Base-by-base conservation (phyloP, 176 grass and related monocot species). In the Carex parvula region DNA sequence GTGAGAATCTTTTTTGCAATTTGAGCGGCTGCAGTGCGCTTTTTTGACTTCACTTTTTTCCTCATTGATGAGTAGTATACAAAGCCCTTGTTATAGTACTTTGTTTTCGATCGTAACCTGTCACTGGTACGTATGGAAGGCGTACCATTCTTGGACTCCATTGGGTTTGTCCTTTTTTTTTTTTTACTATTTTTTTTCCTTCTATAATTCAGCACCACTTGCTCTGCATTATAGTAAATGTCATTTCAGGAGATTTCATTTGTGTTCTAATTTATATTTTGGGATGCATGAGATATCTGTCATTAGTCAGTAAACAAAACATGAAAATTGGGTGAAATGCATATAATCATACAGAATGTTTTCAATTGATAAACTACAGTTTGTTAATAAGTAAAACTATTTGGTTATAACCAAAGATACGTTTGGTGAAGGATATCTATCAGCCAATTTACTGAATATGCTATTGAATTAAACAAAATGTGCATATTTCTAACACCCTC, bases 41-140 rank as follows among this genome's bases (percentile, higher is more conserved):
- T 99, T 89, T 96, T 99, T 1, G 94, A 82, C 60, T 95, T 95
- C 15, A 96, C 84, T 87, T 93, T 99, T 89, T 96, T 99, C 82
- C 87, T 89, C 74, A 99, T 92, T 33, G 59, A 48, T 59, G 91
- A 88, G 66, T 96, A 99, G 82, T 92, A 95, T 59, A 92, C 68
- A 55, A 89, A 94, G 1, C 87, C 46, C 41, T 90, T 87, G 15
- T 78, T 85, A 21, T 85, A 92, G 80, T 91, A 95, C 85, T 94
- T 94, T 0, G 91, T 90, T 50, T 91, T 90, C 79, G 84, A 76
- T 44, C 91, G 86, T 68, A 99, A 60, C 87, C 97, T 79, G 63
- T 93, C 91, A 56, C 97, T 99, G 6, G 88, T 89, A 86, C 97
- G 89, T 84, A 92, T 33, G 2, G 73, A 78, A 29, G 55, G 91